Evolutionary conservation across 192 early-diverging fungal genomes (phyloP).

Genomic region (Backusella westeae): DNA sequence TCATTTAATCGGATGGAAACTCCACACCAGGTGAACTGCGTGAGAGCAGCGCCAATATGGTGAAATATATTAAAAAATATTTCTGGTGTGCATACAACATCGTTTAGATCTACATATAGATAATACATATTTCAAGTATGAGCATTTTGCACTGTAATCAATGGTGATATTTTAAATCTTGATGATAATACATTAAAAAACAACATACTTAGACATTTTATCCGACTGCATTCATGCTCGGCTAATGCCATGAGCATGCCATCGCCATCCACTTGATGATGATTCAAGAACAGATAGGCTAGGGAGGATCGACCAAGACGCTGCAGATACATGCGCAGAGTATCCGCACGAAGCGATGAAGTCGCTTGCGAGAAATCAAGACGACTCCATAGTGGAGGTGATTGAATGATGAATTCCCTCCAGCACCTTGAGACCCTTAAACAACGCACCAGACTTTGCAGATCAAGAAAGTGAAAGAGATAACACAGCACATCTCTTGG

Average conservation of each 20-base stretch:
- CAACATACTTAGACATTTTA: slow-evolving; percentile 6
- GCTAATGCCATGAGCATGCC: background rate
- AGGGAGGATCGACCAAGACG: slow-evolving; percentile 4
- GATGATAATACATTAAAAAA: background rate
- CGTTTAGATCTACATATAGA: slow-evolving; percentile 3
- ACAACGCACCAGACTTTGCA: background rate
- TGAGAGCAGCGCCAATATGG: background rate
- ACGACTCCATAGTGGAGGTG: slow-evolving; percentile 14
- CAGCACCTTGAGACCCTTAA: slow-evolving; percentile 8
- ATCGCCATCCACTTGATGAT: slow-evolving; percentile 12
- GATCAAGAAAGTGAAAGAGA: slow-evolving; percentile 1
- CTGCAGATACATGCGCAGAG: slow-evolving; percentile 4
- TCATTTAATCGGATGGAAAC: slow-evolving; percentile 16
- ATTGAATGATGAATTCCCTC: background rate
- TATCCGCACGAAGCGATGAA: background rate
- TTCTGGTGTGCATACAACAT: slow-evolving; percentile 1
- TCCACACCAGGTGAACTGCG: background rate
- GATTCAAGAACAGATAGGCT: background rate
- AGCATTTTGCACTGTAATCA: background rate
- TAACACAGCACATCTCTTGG: slow-evolving; percentile 6
- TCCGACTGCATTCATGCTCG: background rate
- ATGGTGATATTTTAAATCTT: background rate
- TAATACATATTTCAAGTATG: background rate
- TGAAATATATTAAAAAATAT: background rate
- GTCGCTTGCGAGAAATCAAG: background rate